Base-by-base conservation (phyloP, 1,284 basidiomycete genomes). In the Sporisorium exsertum region DNA sequence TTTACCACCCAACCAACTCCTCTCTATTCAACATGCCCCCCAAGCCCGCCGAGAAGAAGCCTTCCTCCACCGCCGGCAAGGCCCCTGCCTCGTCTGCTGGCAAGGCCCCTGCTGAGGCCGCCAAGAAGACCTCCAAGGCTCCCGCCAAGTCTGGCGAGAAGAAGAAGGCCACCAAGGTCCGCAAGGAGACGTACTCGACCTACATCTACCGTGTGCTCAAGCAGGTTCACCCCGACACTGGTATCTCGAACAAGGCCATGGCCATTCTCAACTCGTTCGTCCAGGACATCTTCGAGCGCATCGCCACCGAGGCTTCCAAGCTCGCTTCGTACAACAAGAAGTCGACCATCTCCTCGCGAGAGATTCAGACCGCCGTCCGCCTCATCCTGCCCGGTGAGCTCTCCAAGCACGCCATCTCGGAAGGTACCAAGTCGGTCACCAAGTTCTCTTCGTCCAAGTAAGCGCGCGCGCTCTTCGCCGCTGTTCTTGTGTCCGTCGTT, bases 381-480 rank as follows among this genome's bases (percentile, higher is more conserved):
- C 79, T 85, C 54, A 85, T 85, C 69, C 80, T 85, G 49, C 84
- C 84, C 62, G 91, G 91, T 86, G 91, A 92, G 86, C 88, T 92
- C 62, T 90, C 91, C 81, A 93, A 92, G 89, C 92, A 93, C 87
- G 92, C 91, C 84, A 92, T 93, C 87, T 92, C 91, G 22, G 92
- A 93, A 87, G 92, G 92, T 49, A 92, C 91, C 69, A 92, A 91
- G 88, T 87, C 87, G 64, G 82, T 84, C 54, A 89, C 88, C 87
- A 89, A 89, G 87, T 89, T 87, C 87, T 88, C 88, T 63, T 87
- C 87, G 81, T 77, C 74, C 74, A 77, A 77, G 74, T 77, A 77
- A 72, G 42, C 63, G 68, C 29, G 16, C 12, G 26, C 49, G 15
- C 29, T 8, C 6, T 12, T 26, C n/a, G 9, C 49, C 10, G 45